A percentile compares a stretch with the other conserved stretches of the same genome.
Conservation (phyloP, 2,329 filamentous ascomycete species). For the Aureobasidium sp. region DNA sequence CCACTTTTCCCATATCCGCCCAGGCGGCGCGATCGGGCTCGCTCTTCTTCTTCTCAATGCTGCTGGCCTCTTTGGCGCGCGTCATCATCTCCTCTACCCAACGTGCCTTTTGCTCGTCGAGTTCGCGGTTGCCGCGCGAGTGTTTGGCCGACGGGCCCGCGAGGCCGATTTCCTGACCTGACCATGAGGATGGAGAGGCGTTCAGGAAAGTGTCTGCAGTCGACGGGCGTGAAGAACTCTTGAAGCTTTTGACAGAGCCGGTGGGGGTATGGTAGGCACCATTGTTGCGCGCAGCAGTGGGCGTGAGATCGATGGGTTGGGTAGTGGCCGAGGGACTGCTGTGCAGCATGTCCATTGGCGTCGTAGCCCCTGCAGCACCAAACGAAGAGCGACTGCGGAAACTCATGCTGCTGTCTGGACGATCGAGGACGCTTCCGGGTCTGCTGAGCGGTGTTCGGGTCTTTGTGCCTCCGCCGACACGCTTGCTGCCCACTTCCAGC, state of each 20-base stretch:
- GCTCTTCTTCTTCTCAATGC: slow-evolving; percentile 36
- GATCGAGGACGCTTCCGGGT: slow-evolving; percentile 12
- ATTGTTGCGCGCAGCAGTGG: neutral
- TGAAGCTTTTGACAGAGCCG: neutral
- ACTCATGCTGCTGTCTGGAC: slow-evolving; percentile 16
- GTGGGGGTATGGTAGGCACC: neutral
- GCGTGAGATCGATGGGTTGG: neutral
- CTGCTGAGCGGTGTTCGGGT: slow-evolving; percentile 10
- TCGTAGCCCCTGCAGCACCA: neutral
- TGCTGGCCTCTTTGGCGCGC: slow-evolving; percentile 66
- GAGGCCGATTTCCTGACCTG: slow-evolving; percentile 51
- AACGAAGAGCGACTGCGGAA: slow-evolving; percentile 8
- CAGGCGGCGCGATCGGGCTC: slow-evolving; percentile 38
- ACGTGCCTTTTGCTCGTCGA: slow-evolving; percentile 62
- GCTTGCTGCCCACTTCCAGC: slow-evolving; percentile 37
- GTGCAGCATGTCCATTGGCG: neutral
- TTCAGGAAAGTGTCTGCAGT: slow-evolving; percentile 20
- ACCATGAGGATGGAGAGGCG: slow-evolving; percentile 27
- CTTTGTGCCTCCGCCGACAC: neutral
- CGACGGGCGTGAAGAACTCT: slow-evolving; percentile 16
- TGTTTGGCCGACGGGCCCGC: slow-evolving; percentile 59
- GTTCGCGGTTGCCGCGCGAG: slow-evolving; percentile 17
- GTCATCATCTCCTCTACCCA: slow-evolving; percentile 83
- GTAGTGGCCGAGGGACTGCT: neutral
- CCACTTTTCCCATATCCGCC: slow-evolving; percentile 64